Base-by-base conservation (phyloP, 495 filamentous ascomycete species). In the Darksidea phi region DNA sequence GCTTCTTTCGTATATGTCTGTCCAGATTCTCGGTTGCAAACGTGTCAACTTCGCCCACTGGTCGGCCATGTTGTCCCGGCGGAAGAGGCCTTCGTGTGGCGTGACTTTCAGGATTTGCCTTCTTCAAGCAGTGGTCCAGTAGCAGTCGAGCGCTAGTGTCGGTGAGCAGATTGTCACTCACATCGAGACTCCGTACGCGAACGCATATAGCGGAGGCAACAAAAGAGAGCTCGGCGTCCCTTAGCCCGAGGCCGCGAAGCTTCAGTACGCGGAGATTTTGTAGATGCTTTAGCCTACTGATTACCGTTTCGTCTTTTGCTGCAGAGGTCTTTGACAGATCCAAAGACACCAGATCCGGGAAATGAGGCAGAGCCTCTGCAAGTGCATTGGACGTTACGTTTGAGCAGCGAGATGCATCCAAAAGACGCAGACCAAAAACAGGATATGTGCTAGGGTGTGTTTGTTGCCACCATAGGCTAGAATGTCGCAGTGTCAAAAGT, bases 241-340 rank as follows among this genome's bases (percentile, higher is more conserved):
- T 81, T 25, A 88, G 66, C 7, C 82, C 79, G 20, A 85, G 75
- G 4, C 78, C 78, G 26, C 81, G 76, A 55, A 88, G 63, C 66
- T 85, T 87, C 5, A 88, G 68, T 6, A 87, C 78, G 50, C 81
- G 81, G 15, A 87, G 71, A 24, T 77, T 72, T 12, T 73, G 72
- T 15, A 86, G 63, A 79, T 59, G 5, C 71, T 69, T 32, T 0
- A 68, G 57, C 18, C 48, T 56, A 13, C 73, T 73, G 7, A 88
- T 63, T 0, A 88, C 79, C 26, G 61, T 62, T 1, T 66, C 73
- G 64, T 84, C 80, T 70, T 78, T 78, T 13, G 81, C 81, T 6
- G 82, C 74, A n/a, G 68, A 74, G 1, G 84, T 84, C 55, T 78
- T 80, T 0, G 84, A 87, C 13, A 88, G 68, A 68, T 88, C 84